Conservation (phyloP, 345 rosid species). For the Erysimum cheiranthoides region DNA sequence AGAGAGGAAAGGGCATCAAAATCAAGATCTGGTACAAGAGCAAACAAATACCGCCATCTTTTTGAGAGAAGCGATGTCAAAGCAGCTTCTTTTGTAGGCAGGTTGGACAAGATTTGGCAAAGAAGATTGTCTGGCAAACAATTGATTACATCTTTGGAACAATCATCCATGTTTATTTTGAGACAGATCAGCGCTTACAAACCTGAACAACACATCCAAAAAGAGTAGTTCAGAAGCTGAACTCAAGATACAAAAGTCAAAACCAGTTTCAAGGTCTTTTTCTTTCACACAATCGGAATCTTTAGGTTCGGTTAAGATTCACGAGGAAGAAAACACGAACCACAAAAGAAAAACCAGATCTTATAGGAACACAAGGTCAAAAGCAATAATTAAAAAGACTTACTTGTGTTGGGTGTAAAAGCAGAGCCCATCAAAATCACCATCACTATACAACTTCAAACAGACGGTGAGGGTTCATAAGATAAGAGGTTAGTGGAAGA, state of each 20-base stretch:
- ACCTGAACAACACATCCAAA: constrained; percentile 26
- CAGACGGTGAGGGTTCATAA: not conserved
- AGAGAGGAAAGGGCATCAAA: constrained; percentile 8
- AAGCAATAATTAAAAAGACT: constrained; percentile 16
- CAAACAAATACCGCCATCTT: constrained; percentile 39
- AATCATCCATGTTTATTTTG: constrained; percentile 14
- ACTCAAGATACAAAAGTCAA: constrained; percentile 2
- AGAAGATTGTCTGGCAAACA: constrained; percentile 39
- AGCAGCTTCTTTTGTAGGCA: constrained; percentile 44
- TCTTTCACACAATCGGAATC: constrained; percentile 7
- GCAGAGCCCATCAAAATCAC: constrained; percentile 15
- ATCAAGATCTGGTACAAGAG: constrained; percentile 37
- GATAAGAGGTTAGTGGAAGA: not conserved
- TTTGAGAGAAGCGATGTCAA: constrained; percentile 41
- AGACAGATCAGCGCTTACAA: constrained; percentile 25
- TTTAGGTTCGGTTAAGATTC: constrained; percentile 12
- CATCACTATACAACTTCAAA: not conserved
- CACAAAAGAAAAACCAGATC: constrained; percentile 18
- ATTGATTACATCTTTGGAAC: constrained; percentile 27
- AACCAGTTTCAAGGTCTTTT: constrained; percentile 14
- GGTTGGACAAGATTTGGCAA: constrained; percentile 41
- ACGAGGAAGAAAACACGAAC: not conserved
- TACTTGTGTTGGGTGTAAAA: constrained; percentile 12
- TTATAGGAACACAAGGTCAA: constrained; percentile 16
- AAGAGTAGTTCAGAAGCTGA: constrained; percentile 19